Evolutionary conservation across 169 alveolate genomes (phyloP).

Genomic region (Eimeria sp.): DNA sequence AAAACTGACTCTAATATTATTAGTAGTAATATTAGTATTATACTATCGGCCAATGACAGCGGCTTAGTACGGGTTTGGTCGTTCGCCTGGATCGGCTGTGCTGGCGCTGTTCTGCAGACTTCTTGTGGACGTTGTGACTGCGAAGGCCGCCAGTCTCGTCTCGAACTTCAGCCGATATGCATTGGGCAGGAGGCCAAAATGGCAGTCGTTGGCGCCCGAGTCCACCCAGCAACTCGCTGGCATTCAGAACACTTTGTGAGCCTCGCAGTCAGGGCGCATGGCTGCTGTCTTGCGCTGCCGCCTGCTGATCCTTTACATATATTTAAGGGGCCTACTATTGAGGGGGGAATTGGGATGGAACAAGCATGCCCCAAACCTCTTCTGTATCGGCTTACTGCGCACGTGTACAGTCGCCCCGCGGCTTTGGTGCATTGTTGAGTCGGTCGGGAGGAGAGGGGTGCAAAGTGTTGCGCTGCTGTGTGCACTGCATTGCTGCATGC

Average conservation of each 20-base stretch:
- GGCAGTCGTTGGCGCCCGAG: neutral
- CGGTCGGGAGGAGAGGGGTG: no score
- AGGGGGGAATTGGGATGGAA: no score
- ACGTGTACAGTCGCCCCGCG: neutral
- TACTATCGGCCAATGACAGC: no score
- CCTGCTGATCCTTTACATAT: no score
- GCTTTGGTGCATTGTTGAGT: no score
- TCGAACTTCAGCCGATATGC: neutral
- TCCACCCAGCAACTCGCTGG: conserved; percentile 28
- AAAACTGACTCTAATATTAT: neutral
- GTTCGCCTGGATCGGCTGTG: neutral
- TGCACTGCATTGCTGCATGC: neutral
- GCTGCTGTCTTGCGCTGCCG: neutral
- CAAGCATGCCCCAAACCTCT: neutral
- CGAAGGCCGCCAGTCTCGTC: conserved; percentile 30
- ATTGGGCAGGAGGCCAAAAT: neutral
- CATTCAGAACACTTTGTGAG: neutral
- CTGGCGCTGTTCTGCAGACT: neutral
- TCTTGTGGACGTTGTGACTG: conserved; percentile 43
- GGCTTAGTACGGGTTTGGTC: neutral
- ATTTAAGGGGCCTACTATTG: no score
- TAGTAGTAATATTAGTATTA: neutral
- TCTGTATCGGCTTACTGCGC: neutral
- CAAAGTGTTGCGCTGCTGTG: neutral
- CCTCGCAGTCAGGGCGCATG: neutral